A percentile compares a stretch with the other conserved stretches of the same genome.
These are phyloP conservation scores for Endoconidiophora laricicola DNA, from an alignment of 2,329 filamentous ascomycete genomes.

Conservation along the genomic window DNA sequence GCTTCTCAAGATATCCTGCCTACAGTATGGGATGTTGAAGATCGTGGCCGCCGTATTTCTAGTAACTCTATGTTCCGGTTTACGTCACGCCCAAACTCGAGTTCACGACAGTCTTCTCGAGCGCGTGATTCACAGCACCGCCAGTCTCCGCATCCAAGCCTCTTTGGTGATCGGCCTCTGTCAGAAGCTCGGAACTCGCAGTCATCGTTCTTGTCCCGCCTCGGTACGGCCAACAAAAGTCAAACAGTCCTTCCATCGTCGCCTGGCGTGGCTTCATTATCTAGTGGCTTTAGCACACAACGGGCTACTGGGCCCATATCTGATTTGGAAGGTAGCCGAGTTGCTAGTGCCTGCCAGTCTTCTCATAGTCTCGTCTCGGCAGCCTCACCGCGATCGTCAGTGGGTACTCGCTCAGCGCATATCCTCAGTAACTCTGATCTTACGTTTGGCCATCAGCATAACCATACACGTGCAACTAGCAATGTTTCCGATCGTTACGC, in stretches of 20 bases:
- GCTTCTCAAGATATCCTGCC: neutral
- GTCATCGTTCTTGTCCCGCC: neutral
- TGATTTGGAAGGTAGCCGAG: neutral
- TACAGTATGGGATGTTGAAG: constrained; percentile 7
- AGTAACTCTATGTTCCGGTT: neutral
- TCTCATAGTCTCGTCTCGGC: constrained; percentile 4
- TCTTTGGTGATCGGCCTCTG: constrained; percentile 1
- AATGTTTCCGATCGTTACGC: constrained; percentile 1
- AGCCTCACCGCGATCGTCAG: constrained; percentile 3
- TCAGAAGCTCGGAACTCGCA: constrained; percentile 3
- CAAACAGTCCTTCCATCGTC: neutral
- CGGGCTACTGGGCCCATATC: neutral
- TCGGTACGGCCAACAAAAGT: neutral
- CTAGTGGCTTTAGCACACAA: no score
- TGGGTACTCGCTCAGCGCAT: constrained; percentile 2
- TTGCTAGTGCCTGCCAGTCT: neutral
- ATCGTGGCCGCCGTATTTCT: neutral
- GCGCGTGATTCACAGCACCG: neutral
- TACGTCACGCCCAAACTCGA: neutral
- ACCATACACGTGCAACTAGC: constrained; percentile 1
- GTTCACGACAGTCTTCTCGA: neutral
- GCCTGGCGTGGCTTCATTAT: neutral
- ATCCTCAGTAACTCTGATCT: neutral
- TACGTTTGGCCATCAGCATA: neutral
- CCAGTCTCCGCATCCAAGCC: constrained; percentile 4